phyloP scores from a whole-genome alignment of 2,329 filamentous ascomycete genomes.

The Trichoderma atrobrunneum region DNA sequence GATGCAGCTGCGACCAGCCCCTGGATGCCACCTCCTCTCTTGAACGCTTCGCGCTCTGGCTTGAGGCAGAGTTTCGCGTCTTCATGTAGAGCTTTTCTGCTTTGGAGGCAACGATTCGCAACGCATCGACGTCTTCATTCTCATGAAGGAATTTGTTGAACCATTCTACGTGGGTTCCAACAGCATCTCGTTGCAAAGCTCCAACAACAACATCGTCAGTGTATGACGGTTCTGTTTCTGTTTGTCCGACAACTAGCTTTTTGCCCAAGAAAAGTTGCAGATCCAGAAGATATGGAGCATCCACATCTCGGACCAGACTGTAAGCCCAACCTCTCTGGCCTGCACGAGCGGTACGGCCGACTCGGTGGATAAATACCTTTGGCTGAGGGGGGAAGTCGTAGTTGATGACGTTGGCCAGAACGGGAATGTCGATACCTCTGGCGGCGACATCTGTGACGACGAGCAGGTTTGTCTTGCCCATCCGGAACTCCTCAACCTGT shows the following conservation, averaged over 20 bases:
- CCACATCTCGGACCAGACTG: conserved; percentile 81
- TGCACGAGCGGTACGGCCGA: conserved; percentile 92
- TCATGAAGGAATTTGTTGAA: conserved; percentile 75
- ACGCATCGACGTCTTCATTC: conserved; percentile 66
- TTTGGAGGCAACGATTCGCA: conserved; percentile 74
- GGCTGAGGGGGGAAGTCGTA: conserved; percentile 97
- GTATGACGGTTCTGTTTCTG: conserved; percentile 63
- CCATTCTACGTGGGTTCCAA: conserved; percentile 79
- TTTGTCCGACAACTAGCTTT: conserved; percentile 72
- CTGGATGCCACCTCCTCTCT: conserved; percentile 71
- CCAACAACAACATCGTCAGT: conserved; percentile 83
- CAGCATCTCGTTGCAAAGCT: conserved; percentile 64
- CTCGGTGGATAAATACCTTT: conserved; percentile 94
- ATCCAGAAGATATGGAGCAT: conserved; percentile 89
- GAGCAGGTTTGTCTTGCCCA: conserved; percentile 80
- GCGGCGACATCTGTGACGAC: conserved; percentile 97
- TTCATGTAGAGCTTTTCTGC: conserved; percentile 91
- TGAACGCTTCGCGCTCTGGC: conserved; percentile 83
- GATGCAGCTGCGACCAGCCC: conserved; percentile 71
- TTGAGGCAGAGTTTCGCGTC: conserved; percentile 85
- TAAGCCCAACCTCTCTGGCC: conserved; percentile 93
- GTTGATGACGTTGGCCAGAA: conserved; percentile 96
- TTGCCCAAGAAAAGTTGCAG: conserved; percentile 92
- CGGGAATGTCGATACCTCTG: conserved; percentile 94
- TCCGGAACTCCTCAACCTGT: conserved; percentile 86